Percentiles rank a stretch among this genome's conserved stretches.
Evolutionary conservation across 2,329 filamentous ascomycete species (phyloP).

Genomic region (Nemania sp.): DNA sequence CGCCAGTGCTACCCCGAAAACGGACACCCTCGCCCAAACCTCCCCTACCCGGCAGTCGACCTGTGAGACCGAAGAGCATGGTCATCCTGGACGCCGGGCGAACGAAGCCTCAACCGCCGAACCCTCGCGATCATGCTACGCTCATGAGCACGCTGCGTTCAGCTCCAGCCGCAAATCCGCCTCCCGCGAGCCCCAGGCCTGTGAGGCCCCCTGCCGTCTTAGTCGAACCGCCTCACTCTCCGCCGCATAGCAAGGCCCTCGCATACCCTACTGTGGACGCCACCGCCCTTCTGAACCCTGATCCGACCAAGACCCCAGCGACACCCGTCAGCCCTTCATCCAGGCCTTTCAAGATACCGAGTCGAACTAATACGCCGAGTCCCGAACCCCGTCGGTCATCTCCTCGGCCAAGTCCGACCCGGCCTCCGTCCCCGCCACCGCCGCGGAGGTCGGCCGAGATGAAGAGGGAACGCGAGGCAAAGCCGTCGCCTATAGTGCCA

Average conservation of each 20-base stretch:
- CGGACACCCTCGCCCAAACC: constrained; percentile 42
- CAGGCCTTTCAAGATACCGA: constrained; percentile 58
- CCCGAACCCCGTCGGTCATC: constrained; percentile 52
- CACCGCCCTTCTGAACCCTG: constrained; percentile 53
- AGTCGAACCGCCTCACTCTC: constrained; percentile 72
- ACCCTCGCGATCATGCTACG: constrained; percentile 21
- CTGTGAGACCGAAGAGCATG: constrained; percentile 35
- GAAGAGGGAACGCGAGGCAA: constrained; percentile 53
- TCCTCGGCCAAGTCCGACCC: constrained; percentile 52
- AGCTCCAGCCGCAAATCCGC: constrained; percentile 48
- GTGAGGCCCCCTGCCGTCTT: constrained; percentile 66
- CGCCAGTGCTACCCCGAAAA: constrained; percentile 39
- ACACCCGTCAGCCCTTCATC: constrained; percentile 48
- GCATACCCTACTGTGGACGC: constrained; percentile 46
- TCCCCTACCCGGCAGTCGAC: constrained; percentile 41
- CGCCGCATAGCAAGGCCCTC: constrained; percentile 55
- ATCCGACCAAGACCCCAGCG: constrained; percentile 47
- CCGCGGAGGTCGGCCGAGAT: constrained; percentile 66
- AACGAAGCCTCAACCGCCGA: constrained; percentile 37
- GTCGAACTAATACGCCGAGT: constrained; percentile 58
- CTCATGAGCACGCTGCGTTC: constrained; percentile 43
- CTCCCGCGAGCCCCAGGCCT: constrained; percentile 52
- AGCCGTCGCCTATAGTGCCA: constrained; percentile 53
- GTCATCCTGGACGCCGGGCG: constrained; percentile 31
- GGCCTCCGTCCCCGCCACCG: constrained; percentile 66